phyloP scores from a whole-genome alignment of 108 stramenopile genomes.

The Cyclostephanos tholiformis region DNA sequence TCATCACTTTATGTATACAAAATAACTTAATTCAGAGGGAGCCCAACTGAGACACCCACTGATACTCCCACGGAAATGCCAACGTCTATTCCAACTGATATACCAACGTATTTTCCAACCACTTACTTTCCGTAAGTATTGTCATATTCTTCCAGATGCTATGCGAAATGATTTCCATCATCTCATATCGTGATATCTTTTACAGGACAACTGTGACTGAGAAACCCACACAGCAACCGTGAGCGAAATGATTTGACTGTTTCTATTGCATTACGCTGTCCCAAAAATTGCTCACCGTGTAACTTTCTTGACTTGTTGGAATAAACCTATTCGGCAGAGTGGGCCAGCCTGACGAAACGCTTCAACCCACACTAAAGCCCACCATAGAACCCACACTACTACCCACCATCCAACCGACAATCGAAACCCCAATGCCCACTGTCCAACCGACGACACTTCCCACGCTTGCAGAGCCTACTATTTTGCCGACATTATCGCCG shows the following conservation, averaged over 20 bases:
- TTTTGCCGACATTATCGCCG: not conserved
- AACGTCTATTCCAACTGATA: too few relatives aligned
- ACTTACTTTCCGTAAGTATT: too few relatives aligned
- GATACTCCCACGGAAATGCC: too few relatives aligned
- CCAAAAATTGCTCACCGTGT: not conserved
- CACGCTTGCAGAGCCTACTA: not conserved
- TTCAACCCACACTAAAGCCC: not conserved
- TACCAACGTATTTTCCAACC: not conserved
- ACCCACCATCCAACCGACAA: too few relatives aligned
- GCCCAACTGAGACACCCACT: not conserved
- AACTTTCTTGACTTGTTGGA: not conserved
- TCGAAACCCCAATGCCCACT: too few relatives aligned
- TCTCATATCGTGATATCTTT: too few relatives aligned
- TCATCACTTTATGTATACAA: not conserved
- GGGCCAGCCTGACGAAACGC: not conserved
- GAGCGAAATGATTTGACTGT: not conserved
- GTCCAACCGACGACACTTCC: too few relatives aligned
- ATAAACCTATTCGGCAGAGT: not conserved
- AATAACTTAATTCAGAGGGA: not conserved
- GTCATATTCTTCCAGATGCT: too few relatives aligned
- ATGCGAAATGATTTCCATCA: too few relatives aligned
- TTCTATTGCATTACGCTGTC: not conserved
- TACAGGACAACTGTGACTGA: too few relatives aligned
- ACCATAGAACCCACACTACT: too few relatives aligned
- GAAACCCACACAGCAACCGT: not conserved